Percentiles rank a stretch among this genome's conserved stretches.
These are phyloP conservation scores for Ascochyta koolunga DNA, from an alignment of 2,329 filamentous ascomycete species.

Conservation along the genomic window DNA sequence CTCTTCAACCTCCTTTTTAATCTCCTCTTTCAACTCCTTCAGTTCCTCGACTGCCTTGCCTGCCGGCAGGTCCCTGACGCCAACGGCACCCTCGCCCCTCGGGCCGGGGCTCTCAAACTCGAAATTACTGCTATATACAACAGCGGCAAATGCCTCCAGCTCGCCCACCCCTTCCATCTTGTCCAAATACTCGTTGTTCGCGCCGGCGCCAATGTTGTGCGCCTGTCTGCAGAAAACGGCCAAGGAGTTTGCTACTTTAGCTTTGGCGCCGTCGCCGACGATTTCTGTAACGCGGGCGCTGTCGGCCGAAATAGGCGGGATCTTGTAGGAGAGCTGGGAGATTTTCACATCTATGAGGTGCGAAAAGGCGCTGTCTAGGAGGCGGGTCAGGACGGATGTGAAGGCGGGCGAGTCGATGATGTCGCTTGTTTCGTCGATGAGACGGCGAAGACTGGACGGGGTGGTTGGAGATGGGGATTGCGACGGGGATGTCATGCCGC, in stretches of 20 bases:
- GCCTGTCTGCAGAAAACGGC: slow-evolving; percentile 91
- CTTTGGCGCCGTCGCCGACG: slow-evolving; percentile 58
- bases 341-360: slow-evolving; percentile 83
- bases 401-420: slow-evolving; percentile 94
- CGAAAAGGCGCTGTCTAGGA: slow-evolving; percentile 88
- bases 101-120: slow-evolving; percentile 56
- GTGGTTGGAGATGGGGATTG: slow-evolving; percentile 46
- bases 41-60: slow-evolving; percentile 55
- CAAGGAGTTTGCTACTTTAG: slow-evolving; percentile 86
- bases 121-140: slow-evolving; percentile 86
- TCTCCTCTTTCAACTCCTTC: slow-evolving; percentile 56
- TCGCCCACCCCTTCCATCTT: slow-evolving; percentile 78
- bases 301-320: slow-evolving; percentile 53
- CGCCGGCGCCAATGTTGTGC: slow-evolving; percentile 77
- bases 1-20: slow-evolving; percentile 49
- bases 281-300: slow-evolving; percentile 58
- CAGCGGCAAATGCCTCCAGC: slow-evolving; percentile 81
- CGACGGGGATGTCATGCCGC: slow-evolving; percentile 68
- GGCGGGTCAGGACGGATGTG: slow-evolving; percentile 79
- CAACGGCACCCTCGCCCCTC: slow-evolving; percentile 19
- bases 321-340: slow-evolving; percentile 77
- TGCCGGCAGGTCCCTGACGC: not conserved
- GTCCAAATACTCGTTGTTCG: slow-evolving; percentile 57
- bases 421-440: slow-evolving; percentile 95
- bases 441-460: slow-evolving; percentile 70